Percentiles rank a stretch among this genome's conserved stretches.
Conservation (phyloP, 768 basidiomycete genomes). For the Imleria badia region DNA sequence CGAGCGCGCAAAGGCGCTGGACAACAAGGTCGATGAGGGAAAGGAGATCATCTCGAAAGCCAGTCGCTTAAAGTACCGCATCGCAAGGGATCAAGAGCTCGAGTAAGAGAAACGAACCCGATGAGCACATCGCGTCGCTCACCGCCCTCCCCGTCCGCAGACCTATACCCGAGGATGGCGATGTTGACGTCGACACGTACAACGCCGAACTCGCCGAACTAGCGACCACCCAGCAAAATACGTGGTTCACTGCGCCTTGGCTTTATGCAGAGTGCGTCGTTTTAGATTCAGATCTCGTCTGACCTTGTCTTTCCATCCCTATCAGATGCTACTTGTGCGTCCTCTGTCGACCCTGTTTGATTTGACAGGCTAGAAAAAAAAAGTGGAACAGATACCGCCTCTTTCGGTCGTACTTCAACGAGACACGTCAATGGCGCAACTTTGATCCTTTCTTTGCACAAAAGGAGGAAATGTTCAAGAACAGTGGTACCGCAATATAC, state of each 20-base stretch:
- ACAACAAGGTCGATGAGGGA: constrained; percentile 65
- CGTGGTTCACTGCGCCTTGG: constrained; percentile 95
- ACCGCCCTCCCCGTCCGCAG: constrained; percentile 35
- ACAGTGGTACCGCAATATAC: constrained; percentile 73
- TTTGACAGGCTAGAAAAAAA: neutral
- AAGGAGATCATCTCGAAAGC: constrained; percentile 72
- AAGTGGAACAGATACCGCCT: constrained; percentile 77
- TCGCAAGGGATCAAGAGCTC: constrained; percentile 72
- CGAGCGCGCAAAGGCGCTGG: constrained; percentile 27
- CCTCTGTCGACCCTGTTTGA: neutral
- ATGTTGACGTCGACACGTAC: constrained; percentile 66
- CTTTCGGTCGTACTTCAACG: constrained; percentile 68
- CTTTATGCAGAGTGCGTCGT: constrained; percentile 85
- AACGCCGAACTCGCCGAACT: constrained; percentile 68
- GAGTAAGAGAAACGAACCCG: constrained; percentile 45
- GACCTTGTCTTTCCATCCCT: neutral
- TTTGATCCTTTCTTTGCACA: constrained; percentile 84
- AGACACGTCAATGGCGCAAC: constrained; percentile 64
- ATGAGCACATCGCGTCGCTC: neutral
- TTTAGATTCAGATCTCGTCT: neutral
- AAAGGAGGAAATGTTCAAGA: constrained; percentile 80
- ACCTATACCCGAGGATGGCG: constrained; percentile 72
- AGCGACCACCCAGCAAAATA: constrained; percentile 47
- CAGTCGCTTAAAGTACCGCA: constrained; percentile 82
- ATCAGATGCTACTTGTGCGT: constrained; percentile 72